phyloP scores from a whole-genome alignment of 768 basidiomycete genomes.

The Leccinum rimulosum region DNA sequence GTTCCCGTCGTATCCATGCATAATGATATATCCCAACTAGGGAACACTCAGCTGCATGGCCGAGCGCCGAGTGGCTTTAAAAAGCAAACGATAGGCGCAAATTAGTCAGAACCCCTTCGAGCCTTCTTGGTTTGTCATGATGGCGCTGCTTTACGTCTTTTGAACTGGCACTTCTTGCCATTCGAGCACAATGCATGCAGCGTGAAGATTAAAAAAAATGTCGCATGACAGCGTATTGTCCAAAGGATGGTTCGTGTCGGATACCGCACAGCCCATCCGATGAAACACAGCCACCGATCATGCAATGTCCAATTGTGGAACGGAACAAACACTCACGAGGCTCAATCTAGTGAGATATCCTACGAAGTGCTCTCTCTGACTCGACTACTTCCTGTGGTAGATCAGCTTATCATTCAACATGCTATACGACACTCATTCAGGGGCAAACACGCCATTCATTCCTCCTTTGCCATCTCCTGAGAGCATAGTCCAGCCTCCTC shows the following conservation, averaged over 20 bases:
- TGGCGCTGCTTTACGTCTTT: not conserved
- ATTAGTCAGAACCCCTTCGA: not conserved
- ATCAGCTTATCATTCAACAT: conserved; percentile 27
- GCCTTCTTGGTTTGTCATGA: conserved; percentile 1
- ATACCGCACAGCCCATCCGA: not conserved
- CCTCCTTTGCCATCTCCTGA: conserved; percentile 39
- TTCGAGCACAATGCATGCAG: too few relatives aligned
- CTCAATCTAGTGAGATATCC: conserved; percentile 7
- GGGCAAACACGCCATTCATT: conserved; percentile 37
- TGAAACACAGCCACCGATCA: conserved; percentile 27
- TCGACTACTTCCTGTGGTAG: conserved; percentile 19
- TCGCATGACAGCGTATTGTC: too few relatives aligned
- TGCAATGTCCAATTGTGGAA: conserved; percentile 4
- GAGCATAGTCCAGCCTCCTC: conserved; percentile 33
- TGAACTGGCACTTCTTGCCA: not conserved
- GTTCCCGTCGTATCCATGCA: not conserved
- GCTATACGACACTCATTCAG: conserved; percentile 31
- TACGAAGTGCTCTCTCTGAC: conserved; percentile 18
- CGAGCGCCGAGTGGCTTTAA: not conserved
- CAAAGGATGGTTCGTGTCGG: too few relatives aligned
- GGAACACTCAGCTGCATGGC: not conserved
- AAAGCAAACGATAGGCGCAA: not conserved
- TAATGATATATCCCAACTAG: not conserved
- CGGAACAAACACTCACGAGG: conserved; percentile 4
- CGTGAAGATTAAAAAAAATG: not conserved